Percentiles rank a stretch among this genome's conserved stretches.
Conservation (phyloP, 257 asterid genomes). For the Solanum microdontum region DNA sequence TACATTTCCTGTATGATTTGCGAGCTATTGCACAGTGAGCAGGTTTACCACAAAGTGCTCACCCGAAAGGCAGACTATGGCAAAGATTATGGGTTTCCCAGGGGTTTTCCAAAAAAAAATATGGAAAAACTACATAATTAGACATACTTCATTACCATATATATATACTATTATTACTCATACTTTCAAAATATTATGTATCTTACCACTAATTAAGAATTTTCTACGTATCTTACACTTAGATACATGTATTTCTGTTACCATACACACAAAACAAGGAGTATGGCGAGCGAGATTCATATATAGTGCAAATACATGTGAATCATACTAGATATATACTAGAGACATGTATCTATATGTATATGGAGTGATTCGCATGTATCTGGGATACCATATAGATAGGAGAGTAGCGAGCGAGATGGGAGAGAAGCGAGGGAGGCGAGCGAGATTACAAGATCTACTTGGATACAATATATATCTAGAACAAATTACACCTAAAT, state of each 20-base stretch:
- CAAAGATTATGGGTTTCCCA: too few species aligned
- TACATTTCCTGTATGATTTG: not conserved
- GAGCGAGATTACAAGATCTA: not conserved
- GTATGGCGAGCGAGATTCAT: too few species aligned
- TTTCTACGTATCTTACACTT: not conserved
- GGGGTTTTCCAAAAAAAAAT: too few species aligned
- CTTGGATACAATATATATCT: not conserved
- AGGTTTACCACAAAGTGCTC: not conserved
- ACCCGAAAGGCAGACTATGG: too few species aligned
- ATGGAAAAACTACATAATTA: too few species aligned
- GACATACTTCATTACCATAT: too few species aligned
- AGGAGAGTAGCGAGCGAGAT: too few species aligned
- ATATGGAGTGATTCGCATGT: not conserved
- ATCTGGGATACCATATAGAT: not conserved
- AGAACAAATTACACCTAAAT: not conserved
- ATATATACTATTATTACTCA: too few species aligned
- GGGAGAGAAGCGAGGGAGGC: too few species aligned
- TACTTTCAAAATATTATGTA: not conserved
- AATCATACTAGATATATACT: too few species aligned
- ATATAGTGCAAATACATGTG: not conserved
- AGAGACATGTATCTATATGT: not conserved
- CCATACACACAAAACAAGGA: not conserved
- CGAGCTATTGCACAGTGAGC: not conserved
- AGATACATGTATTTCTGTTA: too few species aligned
- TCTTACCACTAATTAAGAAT: not conserved